Conservation (phyloP, 768 basidiomycete species). For the Crepidotus variabilis region DNA sequence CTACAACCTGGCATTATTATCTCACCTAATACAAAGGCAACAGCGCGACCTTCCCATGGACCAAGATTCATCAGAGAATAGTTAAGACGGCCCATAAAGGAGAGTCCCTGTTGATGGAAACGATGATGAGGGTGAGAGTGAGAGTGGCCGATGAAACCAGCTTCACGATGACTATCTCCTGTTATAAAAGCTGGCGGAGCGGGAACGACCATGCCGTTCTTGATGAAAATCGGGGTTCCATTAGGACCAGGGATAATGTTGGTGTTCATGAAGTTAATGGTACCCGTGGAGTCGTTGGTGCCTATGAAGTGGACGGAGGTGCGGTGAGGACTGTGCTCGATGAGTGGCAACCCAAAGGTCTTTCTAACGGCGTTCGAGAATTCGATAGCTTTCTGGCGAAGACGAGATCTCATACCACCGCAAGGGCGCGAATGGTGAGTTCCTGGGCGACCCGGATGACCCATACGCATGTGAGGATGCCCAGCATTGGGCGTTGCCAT, state of each 20-base stretch:
- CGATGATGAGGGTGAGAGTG: conserved; percentile 20
- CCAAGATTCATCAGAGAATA: conserved; percentile 66
- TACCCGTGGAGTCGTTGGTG: too few species aligned
- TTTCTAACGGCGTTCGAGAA: conserved; percentile 54
- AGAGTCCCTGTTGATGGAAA: conserved; percentile 23
- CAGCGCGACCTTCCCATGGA: conserved; percentile 79
- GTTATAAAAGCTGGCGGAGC: conserved; percentile 22
- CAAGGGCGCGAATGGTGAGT: background rate
- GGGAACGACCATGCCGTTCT: conserved; percentile 27
- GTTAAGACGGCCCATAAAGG: conserved; percentile 61
- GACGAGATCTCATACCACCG: background rate
- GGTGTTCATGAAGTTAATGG: background rate
- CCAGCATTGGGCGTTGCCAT: background rate
- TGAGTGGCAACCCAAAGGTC: conserved; percentile 50
- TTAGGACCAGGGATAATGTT: background rate
- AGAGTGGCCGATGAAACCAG: conserved; percentile 9
- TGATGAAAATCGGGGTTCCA: conserved; percentile 3
- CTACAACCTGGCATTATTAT: background rate
- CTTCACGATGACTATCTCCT: background rate
- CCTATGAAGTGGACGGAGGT: too few species aligned
- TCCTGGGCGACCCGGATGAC: background rate
- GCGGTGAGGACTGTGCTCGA: conserved; percentile 23
- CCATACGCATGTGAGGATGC: background rate
- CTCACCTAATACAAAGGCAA: conserved; percentile 77
- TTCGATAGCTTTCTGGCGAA: conserved; percentile 38